phyloP scores from a whole-genome alignment of 192 early-diverging fungal species.

The Phlyctochytrium arcticum region DNA sequence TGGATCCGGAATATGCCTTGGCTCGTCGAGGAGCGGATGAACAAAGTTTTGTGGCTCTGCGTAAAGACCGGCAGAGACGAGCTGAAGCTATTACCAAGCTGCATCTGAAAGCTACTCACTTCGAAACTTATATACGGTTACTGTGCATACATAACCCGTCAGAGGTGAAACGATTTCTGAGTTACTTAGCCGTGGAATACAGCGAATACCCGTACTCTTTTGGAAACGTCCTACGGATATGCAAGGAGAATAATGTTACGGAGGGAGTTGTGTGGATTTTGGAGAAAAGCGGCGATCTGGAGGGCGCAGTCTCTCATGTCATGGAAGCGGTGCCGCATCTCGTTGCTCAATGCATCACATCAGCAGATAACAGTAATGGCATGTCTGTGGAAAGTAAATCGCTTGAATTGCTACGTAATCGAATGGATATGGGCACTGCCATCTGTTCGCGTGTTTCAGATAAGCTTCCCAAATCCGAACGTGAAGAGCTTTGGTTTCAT shows the following conservation, averaged over 20 bases:
- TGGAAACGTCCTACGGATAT: slow-evolving; percentile 26
- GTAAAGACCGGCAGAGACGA: neutral
- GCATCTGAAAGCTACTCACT: slow-evolving; percentile 6
- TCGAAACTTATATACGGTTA: slow-evolving; percentile 31
- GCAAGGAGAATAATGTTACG: slow-evolving; percentile 18
- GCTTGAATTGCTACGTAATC: neutral
- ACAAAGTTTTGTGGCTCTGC: too few relatives aligned
- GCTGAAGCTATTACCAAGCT: neutral
- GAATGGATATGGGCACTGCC: slow-evolving; percentile 17
- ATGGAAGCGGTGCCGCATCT: slow-evolving; percentile 5
- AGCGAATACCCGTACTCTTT: slow-evolving; percentile 33
- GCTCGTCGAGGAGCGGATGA: neutral
- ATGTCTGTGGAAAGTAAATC: neutral
- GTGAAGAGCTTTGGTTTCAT: slow-evolving; percentile 34
- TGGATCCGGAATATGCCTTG: slow-evolving; percentile 25
- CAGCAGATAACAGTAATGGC: neutral
- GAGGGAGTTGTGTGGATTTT: slow-evolving; percentile 39
- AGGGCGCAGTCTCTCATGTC: slow-evolving; percentile 28
- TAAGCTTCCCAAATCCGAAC: slow-evolving; percentile 16
- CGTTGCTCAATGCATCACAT: slow-evolving; percentile 6
- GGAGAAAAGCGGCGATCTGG: slow-evolving; percentile 29
- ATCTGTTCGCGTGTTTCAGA: slow-evolving; percentile 26
- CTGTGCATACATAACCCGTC: slow-evolving; percentile 23
- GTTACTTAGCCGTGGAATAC: slow-evolving; percentile 1
- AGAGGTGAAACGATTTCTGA: slow-evolving; percentile 25